A percentile compares a stretch with the other conserved stretches of the same genome.
Conservation (phyloP, 2,329 filamentous ascomycete genomes). For the Xylaria polymorpha region DNA sequence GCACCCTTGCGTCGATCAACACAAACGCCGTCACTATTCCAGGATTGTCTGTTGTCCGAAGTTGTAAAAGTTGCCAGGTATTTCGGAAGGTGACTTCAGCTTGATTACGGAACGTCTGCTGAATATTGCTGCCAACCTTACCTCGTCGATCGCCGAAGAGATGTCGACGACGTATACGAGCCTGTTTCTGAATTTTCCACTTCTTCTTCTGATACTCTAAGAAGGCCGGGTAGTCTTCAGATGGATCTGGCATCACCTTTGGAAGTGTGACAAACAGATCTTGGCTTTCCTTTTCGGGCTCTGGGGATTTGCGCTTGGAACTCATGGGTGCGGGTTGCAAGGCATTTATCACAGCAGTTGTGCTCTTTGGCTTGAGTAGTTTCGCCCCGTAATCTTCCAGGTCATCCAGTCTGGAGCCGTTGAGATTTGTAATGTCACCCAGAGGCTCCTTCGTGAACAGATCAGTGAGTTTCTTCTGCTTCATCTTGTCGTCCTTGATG, state of each 20-base stretch:
- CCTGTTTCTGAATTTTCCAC: constrained; percentile 97
- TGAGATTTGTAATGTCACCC: constrained; percentile 77
- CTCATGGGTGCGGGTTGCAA: constrained; percentile 65
- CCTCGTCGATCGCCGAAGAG: constrained; percentile 87
- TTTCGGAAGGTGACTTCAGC: constrained; percentile 90
- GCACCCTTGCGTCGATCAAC: constrained; percentile 91
- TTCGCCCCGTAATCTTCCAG: constrained; percentile 84
- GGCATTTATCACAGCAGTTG: constrained; percentile 63
- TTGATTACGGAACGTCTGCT: constrained; percentile 86
- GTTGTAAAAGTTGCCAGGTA: constrained; percentile 94
- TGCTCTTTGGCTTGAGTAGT: constrained; percentile 72
- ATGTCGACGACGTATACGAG: constrained; percentile 84
- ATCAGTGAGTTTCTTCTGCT: constrained; percentile 98
- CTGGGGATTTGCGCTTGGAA: constrained; percentile 80
- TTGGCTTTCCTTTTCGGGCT: constrained; percentile 69
- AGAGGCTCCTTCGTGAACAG: constrained; percentile 80
- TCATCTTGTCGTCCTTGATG: constrained; percentile 95
- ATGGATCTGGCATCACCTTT: constrained; percentile 83
- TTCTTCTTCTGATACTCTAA: constrained; percentile 97
- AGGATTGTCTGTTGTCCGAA: constrained; percentile 83
- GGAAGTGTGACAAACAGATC: constrained; percentile 88
- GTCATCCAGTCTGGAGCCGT: constrained; percentile 68
- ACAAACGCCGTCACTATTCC: constrained; percentile 91
- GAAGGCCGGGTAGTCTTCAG: constrained; percentile 88
- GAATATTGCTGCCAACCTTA: constrained; percentile 73